Evolutionary conservation across 345 rosid genomes (phyloP).

Genomic region (Psidium guajava): DNA sequence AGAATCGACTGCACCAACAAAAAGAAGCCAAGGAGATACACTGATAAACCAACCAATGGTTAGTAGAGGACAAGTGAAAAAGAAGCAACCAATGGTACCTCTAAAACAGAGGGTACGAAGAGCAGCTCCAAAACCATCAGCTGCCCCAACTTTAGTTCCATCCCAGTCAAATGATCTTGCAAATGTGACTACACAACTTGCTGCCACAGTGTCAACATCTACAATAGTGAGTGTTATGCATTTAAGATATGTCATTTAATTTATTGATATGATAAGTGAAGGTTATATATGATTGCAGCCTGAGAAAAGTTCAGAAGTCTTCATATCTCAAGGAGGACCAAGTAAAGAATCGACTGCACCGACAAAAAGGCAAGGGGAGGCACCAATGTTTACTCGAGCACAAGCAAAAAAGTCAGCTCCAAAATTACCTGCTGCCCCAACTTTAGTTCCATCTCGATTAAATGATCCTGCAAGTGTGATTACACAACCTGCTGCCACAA

Average conservation of each 20-base stretch:
- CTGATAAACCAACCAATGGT: neutral
- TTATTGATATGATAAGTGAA: neutral
- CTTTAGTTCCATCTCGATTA: too few species aligned
- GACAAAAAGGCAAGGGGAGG: too few species aligned
- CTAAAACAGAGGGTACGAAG: neutral
- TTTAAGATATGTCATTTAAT: too few species aligned
- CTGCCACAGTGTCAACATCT: neutral
- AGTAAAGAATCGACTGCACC: too few species aligned
- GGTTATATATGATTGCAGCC: too few species aligned
- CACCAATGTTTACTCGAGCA: too few species aligned
- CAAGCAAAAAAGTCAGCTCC: too few species aligned
- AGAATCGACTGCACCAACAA: neutral
- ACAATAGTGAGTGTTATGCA: neutral
- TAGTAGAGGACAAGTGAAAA: neutral
- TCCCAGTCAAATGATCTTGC: neutral
- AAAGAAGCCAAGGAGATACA: neutral
- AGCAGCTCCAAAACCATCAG: rapidly evolving
- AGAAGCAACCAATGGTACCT: neutral
- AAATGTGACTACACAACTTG: neutral
- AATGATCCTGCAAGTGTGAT: too few species aligned
- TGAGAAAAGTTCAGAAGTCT: too few species aligned
- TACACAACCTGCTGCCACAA: too few species aligned
- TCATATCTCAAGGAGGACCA: too few species aligned
- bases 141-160: neutral
- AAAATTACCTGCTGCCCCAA: too few species aligned